Conservation (phyloP, 2,329 filamentous ascomycete genomes). For the Amphichorda felina region DNA sequence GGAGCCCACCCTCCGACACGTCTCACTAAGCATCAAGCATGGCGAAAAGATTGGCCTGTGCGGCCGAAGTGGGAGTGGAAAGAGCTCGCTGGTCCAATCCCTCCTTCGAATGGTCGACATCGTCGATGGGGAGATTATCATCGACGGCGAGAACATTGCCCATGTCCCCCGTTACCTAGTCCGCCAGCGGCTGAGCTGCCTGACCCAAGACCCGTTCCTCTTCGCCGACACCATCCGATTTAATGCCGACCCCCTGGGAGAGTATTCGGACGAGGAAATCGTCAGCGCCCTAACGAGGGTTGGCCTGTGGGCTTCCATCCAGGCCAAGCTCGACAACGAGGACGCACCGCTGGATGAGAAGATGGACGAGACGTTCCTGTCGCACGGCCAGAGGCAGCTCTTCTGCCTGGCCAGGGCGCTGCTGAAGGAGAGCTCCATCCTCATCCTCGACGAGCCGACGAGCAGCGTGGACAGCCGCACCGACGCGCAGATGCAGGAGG, state of each 20-base stretch:
- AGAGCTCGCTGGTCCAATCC: slow-evolving; percentile 21
- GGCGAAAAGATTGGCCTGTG: slow-evolving; percentile 30
- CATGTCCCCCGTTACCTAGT: slow-evolving; percentile 12
- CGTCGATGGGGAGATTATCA: slow-evolving; percentile 25
- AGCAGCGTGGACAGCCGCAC: slow-evolving; percentile 26
- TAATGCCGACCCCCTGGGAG: slow-evolving; percentile 32
- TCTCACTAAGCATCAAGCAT: slow-evolving; percentile 12
- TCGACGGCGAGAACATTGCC: slow-evolving; percentile 29
- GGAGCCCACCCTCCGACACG: slow-evolving; percentile 8
- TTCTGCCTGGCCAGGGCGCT: slow-evolving; percentile 34
- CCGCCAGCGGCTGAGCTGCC: slow-evolving; percentile 21
- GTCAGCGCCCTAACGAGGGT: slow-evolving; percentile 30
- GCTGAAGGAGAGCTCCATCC: slow-evolving; percentile 21
- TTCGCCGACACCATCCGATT: slow-evolving; percentile 31
- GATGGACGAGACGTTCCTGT: slow-evolving; percentile 14
- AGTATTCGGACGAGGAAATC: slow-evolving; percentile 25
- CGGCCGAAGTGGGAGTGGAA: slow-evolving; percentile 37
- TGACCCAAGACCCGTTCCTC: slow-evolving; percentile 40
- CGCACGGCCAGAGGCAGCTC: slow-evolving; percentile 35
- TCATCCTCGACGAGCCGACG: slow-evolving; percentile 29
- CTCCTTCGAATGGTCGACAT: slow-evolving; percentile 25
- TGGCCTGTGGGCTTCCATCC: slow-evolving; percentile 28
- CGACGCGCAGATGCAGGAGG: slow-evolving; percentile 6
- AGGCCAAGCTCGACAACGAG: slow-evolving; percentile 15
- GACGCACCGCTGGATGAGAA: no score